Evolutionary conservation across 1,284 basidiomycete species (phyloP), one percentile per base, ranked within the genome.

Genomic region (Cryptococcus deneoformans): DNA sequence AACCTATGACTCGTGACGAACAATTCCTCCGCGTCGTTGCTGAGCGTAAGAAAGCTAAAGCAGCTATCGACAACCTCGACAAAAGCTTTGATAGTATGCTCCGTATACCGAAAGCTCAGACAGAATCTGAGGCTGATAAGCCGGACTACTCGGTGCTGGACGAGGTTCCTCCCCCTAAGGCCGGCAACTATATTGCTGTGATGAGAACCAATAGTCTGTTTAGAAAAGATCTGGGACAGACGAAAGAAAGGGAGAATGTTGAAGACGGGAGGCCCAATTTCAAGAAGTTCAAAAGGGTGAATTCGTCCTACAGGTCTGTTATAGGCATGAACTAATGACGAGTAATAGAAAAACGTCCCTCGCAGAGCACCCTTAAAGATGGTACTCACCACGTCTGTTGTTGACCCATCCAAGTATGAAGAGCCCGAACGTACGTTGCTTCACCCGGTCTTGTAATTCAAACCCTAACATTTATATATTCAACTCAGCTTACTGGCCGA

Each of bases 121-220:
- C 6, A 34, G 24, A 14, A 4, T 14, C 46, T 29, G 46, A 47
- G 14, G 11, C 24, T 9, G 46, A 29, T 9, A 11, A 35, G 46
- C 46, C 20, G 9, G 46, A 34, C 46, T 16, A 47, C 46, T 12
- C 46, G 12, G n/a, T 47, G 20, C 72, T 91, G 38, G 85, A 85
- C 35, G 86, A 89, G 53, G 89, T 92, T 71, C 87, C 86, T 16
- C 84, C 88, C 61, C 83, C 88, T 53, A 58, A 90, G 50, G 77
- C 86, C 52, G 91, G 91, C 0, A 92, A 92, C 68, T 93, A 92
- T 61, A 92, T 93, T 85, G 83, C 88, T 29, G 83, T 92, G 43
- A 79, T 90, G 16, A 65, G 63, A 40, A 70, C 66, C 54, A 16
- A 14, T 16, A 70, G 77, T 61, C 59, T 79, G 60, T 75, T 73